Base-by-base conservation (phyloP, 371 early-diverging fungal species). In the Batrachochytrium dendrobatidis region DNA sequence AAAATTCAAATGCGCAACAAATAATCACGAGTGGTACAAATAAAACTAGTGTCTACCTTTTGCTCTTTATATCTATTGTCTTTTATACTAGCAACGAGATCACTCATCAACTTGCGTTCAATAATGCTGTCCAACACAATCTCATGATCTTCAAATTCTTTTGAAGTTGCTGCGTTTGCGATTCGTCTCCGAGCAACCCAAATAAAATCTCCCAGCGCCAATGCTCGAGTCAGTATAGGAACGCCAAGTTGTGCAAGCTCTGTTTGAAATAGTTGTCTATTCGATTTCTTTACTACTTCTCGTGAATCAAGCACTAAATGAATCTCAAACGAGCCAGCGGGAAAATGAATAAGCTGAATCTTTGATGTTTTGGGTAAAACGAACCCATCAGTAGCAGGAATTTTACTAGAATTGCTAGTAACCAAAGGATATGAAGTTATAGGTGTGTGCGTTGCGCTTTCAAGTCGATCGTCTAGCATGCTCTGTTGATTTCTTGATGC, bases 21-120 rank as follows among this genome's bases (percentile, higher is more conserved):
- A n/a, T n/a, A n/a, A n/a, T n/a, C n/a, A n/a, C n/a, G n/a, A n/a
- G n/a, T n/a, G n/a, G n/a, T n/a, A n/a, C n/a, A n/a, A n/a, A n/a
- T n/a, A n/a, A n/a, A n/a, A n/a, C n/a, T n/a, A n/a, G n/a, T n/a
- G n/a, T n/a, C 34, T 58, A 84, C 83, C 80, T 98, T 98, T 78
- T 99, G 99, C 63, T 99, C 99, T 24, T 74, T 79, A 70, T 85
- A 96, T 28, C 99, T 81, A 1, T 96, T 95, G 69, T 98, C 98
- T 35, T 88, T 87, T 59, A 99, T 95, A 69, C 93, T 92, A 0
- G 76, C 65, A 1, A 89, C 82, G 49, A 99, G 71, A 73, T 99
- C 99, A 58, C 92, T 91, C 77, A 89, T 76, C 20, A 90, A 81
- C 67, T 99, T 99, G 28, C 99, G 82, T 70, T 99, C 99, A 2